Evolutionary conservation across 2,329 filamentous ascomycete genomes (phyloP), one percentile per base, ranked within the genome.

Genomic region (Apiospora rasikravindrae): DNA sequence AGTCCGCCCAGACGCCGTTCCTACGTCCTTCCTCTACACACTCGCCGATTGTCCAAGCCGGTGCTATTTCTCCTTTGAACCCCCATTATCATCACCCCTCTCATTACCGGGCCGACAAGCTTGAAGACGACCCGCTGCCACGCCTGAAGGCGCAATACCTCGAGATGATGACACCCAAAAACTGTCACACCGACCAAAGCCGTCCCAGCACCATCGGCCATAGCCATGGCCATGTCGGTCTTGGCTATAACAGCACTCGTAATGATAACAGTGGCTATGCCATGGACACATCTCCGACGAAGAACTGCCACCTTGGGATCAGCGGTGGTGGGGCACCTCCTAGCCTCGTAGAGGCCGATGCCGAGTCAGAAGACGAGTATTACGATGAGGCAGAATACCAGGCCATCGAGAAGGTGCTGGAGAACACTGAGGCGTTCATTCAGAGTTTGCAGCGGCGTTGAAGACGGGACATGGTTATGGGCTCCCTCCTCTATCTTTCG

Each of bases 101-200:
- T 19, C 16, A 40, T n/a, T 33, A 42, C 40, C 13, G 8, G 40
- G 57, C 19, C 33, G 57, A 33, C 33, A 19, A 64, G 33, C n/a
- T 40, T 22, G 57, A 64, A 40, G 57, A 64, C 33, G 57, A 64
- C 22, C 57, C 57, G 57, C 33, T 64, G 19, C 57, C 57, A 19
- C 57, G 57, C 19, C 57, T 64, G 16, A 64, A 37, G 8, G 11
- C 33, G 8, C 29, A 64, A n/a, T 64, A 40, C 33, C 29, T 22
- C 19, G 57, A 64, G 29, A 64, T 64, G 16, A 64, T 64, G 29
- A 22, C 10, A n/a, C 37, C 53, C 4, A 10, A 33, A 11, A 26
- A 26, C 24, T 3, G 26, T 4, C 4, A 11, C 51, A 26, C 33
- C 51, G 24, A 24, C 51, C 24, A 33, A 29, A 33, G 24, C 51